These are phyloP conservation scores for Tetrahymena thermophila DNA, from an alignment of 73 alveolate genomes.

Conservation along the genomic window DNA sequence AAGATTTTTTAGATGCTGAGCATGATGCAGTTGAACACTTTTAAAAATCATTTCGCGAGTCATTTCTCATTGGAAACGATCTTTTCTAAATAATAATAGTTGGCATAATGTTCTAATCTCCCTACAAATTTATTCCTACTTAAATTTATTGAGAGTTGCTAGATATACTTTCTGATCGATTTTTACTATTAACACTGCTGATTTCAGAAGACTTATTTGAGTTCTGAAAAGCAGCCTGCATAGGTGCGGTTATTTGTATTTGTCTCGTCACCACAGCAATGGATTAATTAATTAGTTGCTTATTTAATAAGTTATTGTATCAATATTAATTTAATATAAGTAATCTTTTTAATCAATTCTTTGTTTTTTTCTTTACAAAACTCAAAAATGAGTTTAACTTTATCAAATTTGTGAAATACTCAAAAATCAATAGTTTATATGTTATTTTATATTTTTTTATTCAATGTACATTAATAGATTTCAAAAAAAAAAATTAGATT, in stretches of 20 bases:
- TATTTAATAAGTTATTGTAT: neutral
- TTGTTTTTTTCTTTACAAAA: neutral
- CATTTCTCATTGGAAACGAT: neutral
- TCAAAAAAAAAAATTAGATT: neutral
- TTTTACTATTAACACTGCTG: neutral
- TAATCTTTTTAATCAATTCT: neutral
- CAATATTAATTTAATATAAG: neutral
- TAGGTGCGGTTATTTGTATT: neutral
- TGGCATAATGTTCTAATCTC: neutral
- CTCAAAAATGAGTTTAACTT: neutral
- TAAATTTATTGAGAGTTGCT: neutral
- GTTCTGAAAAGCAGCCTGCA: neutral
- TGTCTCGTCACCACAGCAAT: constrained; percentile 1
- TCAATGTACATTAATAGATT: neutral
- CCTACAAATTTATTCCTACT: neutral
- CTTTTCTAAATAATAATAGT: neutral
- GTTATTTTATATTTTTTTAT: too few species aligned
- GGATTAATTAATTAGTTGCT: neutral
- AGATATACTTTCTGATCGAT: neutral
- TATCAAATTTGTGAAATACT: neutral
- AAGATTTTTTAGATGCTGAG: neutral
- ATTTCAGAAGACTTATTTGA: neutral
- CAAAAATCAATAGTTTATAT: neutral
- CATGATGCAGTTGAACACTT: neutral
- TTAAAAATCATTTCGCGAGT: neutral